Evolutionary conservation across 2,329 filamentous ascomycete genomes (phyloP), one percentile per base, ranked within the genome.

Genomic region (Plenodomus biglobosus): DNA sequence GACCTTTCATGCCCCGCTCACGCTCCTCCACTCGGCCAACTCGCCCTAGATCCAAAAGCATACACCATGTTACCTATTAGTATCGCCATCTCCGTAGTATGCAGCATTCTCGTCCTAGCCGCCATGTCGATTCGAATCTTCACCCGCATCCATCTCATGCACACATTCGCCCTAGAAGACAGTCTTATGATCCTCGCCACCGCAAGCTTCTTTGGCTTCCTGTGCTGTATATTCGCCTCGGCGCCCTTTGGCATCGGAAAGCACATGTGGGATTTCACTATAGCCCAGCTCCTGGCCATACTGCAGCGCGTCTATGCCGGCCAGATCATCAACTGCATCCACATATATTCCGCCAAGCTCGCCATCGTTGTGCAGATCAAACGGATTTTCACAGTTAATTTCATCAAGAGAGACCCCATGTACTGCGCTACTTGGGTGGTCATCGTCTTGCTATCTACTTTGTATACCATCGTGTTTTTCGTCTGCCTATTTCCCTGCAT

Each of bases 391-490:
- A 22, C 42, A 10, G 42, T 37, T 6, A 46, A 40, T 11, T 11
- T 32, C 6, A 3, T 15, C 32, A 35, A 40, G 11, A 38, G 36
- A 13, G 36, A 38, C 8, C 53, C 49, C 34, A 45, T 50, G 36
- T 56, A 44, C 24, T 64, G 52, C 54, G 42, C 48, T 24, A 52
- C 42, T 20, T 56, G 58, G 52, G 42, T 46, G n/a, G 38, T 62
- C 24, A 55, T 65, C 27, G 44, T 46, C 0, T 18, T 36, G 8
- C 21, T 46, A 2, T 50, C 35, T 15, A 41, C 37, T 17, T 50
- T 49, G 6, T 64, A 62, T 32, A 38, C 48, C 1, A 35, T 48
- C 24, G 45, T 24, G 15, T 16, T 44, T 8, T 21, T 39, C 42
- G 39, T 38, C 17, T 44, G 42, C 36, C 20, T 44, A 11, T 44